Base-by-base conservation (phyloP, 257 asterid genomes). In the Salvia miltiorrhiza region DNA sequence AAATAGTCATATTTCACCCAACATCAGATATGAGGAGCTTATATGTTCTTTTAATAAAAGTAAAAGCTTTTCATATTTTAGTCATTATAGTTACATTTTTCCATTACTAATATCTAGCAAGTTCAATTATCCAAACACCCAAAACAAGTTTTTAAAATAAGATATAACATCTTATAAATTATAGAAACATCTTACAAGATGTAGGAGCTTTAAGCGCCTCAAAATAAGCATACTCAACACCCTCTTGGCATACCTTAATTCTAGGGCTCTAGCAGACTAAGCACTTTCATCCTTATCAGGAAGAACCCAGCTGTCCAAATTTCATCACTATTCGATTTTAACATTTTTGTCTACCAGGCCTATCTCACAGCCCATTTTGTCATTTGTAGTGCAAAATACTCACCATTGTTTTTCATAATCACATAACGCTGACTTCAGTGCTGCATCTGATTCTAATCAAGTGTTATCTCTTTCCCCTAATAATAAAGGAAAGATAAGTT, bases 241-340 rank as follows among this genome's bases (percentile, higher is more conserved):
- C 59, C 33, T 10, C 17, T 23, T 21, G 45, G 9, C 28, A 56
- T 56, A 17, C 59, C 40, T 20, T 48, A 59, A 4, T 59, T 57
- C 28, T n/a, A n/a, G n/a, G n/a, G n/a, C n/a, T n/a, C n/a, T 20
- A 59, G 69, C 65, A 70, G 35, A 61, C 2, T 61, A 37, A 41
- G 28, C 43, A 14, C 17, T 54, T 67, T 67, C 64, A 23, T 57
- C 35, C 52, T 33, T 32, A 13, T 14, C 16, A 68, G 56, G 56
- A 68, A 40, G 13, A 68, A 68, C 26, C 58, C 19, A 41, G 65
- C 19, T 40, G 14, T 60, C 23, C 16, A 55, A 55, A n/a, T 55
- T 64, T 55, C 60, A 43, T 45, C 12, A 21, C 44, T 30, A 23
- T 24, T 63, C 35, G 0, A 3, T 26, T 35, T 23, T 12, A 41